Evolutionary conservation across 2,329 filamentous ascomycete genomes (phyloP), one percentile per base, ranked within the genome.

Genomic region (Fusarium scirpi): DNA sequence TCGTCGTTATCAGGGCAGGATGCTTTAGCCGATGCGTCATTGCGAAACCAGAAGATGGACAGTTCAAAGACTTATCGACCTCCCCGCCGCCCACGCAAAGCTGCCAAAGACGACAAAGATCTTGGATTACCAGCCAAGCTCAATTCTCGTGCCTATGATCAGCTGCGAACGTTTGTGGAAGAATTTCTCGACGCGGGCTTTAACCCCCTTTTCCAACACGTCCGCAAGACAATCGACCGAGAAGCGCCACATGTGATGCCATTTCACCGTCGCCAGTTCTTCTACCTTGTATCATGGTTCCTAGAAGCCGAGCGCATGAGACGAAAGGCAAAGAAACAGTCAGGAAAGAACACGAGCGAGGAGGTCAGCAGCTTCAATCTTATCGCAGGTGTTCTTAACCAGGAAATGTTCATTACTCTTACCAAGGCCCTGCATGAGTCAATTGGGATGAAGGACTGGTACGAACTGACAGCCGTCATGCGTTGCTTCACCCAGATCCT

Each of bases 141-240:
- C 16, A 93, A 92, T 20, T 81, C 88, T 3, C 85, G 88, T 22
- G 94, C 94, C n/a, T 90, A 88, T n/a, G 87, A 89, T 44, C 90
- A 94, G 69, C 85, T 99, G 11, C 89, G 91, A 52, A 84, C 84
- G 1, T 99, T 99, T 76, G 93, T 97, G 1, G 92, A 95, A 72
- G 94, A 98, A 47, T 98, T 99, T 74, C 83, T 99, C 6, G 95
- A 99, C 78, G 94, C 95, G 0, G 93, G 94, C 0, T 99, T 99
- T 83, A 99, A 98, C 77, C 94, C 94, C 6, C 83, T 94, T 0
- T 97, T 98, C 76, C 87, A 89, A 47, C 92, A 97, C 75, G 83
- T 98, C 15, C 90, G 96, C 55, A 95, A 93, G 79, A 93, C 94
- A 3, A 92, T 99, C 58, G 95, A 98, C 74, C 89, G 95, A 25